Conservation (phyloP, 2,329 filamentous ascomycete species). For the Colletotrichum cereale region DNA sequence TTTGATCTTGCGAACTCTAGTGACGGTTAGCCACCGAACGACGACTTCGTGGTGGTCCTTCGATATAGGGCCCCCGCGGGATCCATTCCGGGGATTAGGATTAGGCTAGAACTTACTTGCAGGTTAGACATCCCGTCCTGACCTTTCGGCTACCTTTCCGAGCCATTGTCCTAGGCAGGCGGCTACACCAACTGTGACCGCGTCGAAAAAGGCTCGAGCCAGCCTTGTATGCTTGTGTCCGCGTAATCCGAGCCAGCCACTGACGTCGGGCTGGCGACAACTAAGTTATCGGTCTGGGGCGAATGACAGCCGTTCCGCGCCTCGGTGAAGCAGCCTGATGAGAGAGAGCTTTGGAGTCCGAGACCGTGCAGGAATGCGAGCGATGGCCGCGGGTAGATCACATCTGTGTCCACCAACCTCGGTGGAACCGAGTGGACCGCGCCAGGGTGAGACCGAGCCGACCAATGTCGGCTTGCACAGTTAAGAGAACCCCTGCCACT, state of each 20-base stretch:
- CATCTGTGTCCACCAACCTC: slow-evolving; percentile 20
- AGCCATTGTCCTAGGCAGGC: slow-evolving; percentile 39
- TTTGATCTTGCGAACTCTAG: slow-evolving; percentile 67
- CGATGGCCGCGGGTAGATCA: not conserved
- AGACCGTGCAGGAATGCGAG: slow-evolving; percentile 20
- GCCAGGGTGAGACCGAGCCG: slow-evolving; percentile 13
- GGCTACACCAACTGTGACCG: not conserved
- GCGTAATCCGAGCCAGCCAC: slow-evolving; percentile 13
- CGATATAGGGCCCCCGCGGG: not conserved
- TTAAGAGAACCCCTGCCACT: not conserved
- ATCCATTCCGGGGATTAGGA: not conserved
- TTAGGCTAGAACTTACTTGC: slow-evolving; percentile 57
- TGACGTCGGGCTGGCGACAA: not conserved
- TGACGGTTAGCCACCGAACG: not conserved
- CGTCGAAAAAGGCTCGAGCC: slow-evolving; percentile 10
- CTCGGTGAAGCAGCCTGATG: slow-evolving; percentile 21
- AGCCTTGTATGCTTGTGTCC: not conserved
- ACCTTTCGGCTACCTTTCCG: slow-evolving; percentile 61
- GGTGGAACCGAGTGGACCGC: not conserved
- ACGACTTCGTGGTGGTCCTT: not conserved
- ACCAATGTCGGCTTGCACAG: slow-evolving; percentile 4
- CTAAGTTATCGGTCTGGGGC: slow-evolving; percentile 4
- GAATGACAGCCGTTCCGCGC: not conserved
- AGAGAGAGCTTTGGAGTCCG: slow-evolving; percentile 14
- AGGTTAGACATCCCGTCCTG: slow-evolving; percentile 65